Conservation (phyloP, 164 flowering plant genomes). For the Akebia trifoliata region DNA sequence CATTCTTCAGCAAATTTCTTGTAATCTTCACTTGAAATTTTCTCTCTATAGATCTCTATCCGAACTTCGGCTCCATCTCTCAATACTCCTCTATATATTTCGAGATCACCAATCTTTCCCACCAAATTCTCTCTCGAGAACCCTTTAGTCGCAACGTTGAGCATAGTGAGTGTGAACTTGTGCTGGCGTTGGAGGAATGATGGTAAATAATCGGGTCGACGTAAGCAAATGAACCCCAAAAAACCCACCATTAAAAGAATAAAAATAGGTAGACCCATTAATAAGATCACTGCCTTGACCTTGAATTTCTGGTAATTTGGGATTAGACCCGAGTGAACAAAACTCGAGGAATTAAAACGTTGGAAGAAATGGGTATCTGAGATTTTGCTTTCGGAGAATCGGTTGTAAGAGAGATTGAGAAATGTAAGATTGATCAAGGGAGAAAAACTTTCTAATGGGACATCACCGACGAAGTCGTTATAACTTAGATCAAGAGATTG, state of each 20-base stretch:
- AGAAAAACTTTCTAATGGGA: conserved; percentile 33
- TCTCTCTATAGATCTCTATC: conserved; percentile 39
- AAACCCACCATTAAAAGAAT: conserved; percentile 22
- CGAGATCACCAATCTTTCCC: conserved; percentile 29
- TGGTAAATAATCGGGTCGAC: conserved; percentile 43
- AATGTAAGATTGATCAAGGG: conserved; percentile 36
- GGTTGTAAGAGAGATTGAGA: conserved; percentile 52
- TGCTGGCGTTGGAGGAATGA: conserved; percentile 15
- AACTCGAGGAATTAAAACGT: conserved; percentile 41
- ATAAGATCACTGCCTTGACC: conserved; percentile 27
- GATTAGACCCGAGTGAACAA: conserved; percentile 46
- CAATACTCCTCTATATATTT: conserved; percentile 39
- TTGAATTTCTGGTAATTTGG: conserved; percentile 23
- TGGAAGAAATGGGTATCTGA: conserved; percentile 36
- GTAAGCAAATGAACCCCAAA: conserved; percentile 37
- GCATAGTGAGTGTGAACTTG: conserved; percentile 35
- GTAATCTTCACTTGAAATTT: conserved; percentile 22
- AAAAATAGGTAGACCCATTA: conserved; percentile 32
- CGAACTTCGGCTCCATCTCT: conserved; percentile 42
- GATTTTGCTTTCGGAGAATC: conserved; percentile 35
- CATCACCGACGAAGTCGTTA: conserved; percentile 41
- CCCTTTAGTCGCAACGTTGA: conserved; percentile 44
- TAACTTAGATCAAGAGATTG: conserved; percentile 49
- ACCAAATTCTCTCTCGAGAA: conserved; percentile 37
- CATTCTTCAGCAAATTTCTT: conserved; percentile 41